Evolutionary conservation across 192 early-diverging fungal genomes (phyloP), one percentile per base, ranked within the genome.

Genomic region (Coemansia sp.): DNA sequence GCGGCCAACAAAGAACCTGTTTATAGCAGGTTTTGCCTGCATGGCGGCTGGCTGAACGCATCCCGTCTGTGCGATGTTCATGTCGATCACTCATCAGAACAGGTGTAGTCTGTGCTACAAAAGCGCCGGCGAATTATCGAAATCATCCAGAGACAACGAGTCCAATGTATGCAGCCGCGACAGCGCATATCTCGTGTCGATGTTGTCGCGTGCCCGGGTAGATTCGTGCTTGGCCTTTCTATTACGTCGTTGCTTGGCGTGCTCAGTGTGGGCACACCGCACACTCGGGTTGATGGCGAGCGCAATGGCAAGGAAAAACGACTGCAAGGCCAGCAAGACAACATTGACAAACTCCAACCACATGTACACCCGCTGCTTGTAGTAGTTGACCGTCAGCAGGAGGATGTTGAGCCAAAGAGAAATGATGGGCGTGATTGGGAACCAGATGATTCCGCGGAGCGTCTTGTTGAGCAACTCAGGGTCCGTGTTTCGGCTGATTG

Each of bases 381-480:
- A 70, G 43, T 79, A 65, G 16, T 62, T 37, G 13, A 79, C 35
- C 6, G 71, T 38, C 25, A 68, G 26, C 35, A 73, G 61, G 0
- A 66, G 9, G n/a, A 65, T 20, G 42, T 79, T 74, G 23, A 79
- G 47, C 77, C 77, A 79, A 18, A 74, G 65, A 34, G 77, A 67
- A 10, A 74, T 14, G 9, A 74, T 70, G 1, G 77, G 77, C 20
- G 68, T 71, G 11, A 79, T 70, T 0, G 77, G 77, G 35, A 69
- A 70, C 77, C 77, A 79, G 33, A 74, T 63, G 16, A 79, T 74
- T 34, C 60, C 50, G 18, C 39, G 3, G 20, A 79, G 41, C 16
- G 77, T 70, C 38, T 53, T 41, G 25, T 74, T 50, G 6, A 79
- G 68, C 57, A 74, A 34, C 18, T 71, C 56, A n/a, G 31, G 26